phyloP scores from a whole-genome alignment of 140 eudicot genomes.

The Senecio squalidus region DNA sequence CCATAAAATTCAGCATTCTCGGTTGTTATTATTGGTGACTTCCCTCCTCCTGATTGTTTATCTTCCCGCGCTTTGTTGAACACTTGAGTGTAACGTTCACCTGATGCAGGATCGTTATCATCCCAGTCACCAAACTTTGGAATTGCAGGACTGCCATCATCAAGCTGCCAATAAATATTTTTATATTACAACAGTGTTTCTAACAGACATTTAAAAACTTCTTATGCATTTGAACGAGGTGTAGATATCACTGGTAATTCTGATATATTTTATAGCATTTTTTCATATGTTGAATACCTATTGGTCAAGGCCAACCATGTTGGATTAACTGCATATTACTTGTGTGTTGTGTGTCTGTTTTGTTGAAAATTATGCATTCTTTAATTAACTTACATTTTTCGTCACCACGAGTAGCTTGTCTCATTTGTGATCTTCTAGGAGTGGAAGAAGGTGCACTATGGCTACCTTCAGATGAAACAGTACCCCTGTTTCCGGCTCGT shows the following conservation, averaged over 20 bases:
- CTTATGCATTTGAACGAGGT: too few species aligned
- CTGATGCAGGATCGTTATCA: constrained; percentile 54
- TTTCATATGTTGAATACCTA: too few species aligned
- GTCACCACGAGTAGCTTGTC: constrained; percentile 52
- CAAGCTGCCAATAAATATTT: constrained; percentile 40
- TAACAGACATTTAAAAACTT: too few species aligned
- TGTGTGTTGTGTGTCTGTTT: background rate
- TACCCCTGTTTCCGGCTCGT: constrained; percentile 35
- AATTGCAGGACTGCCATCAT: constrained; percentile 45
- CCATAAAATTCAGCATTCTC: constrained; percentile 28
- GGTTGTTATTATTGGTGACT: constrained; percentile 33
- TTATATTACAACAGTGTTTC: too few species aligned
- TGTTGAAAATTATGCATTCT: background rate
- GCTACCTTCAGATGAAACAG: constrained; percentile 44
- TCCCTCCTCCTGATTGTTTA: constrained; percentile 43
- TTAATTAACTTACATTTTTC: constrained; percentile 46
- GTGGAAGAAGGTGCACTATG: constrained; percentile 53
- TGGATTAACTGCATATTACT: too few species aligned
- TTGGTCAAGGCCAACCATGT: too few species aligned
- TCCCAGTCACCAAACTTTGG: constrained; percentile 83
- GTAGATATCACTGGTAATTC: too few species aligned
- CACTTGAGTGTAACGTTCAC: constrained; percentile 47
- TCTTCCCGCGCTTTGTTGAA: constrained; percentile 49
- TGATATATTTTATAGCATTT: too few species aligned
- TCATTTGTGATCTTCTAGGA: constrained; percentile 62